Evolutionary conservation across 306 rosid species (phyloP), one percentile per base, ranked within the genome.

Genomic region (Casuarina cunninghamiana): DNA sequence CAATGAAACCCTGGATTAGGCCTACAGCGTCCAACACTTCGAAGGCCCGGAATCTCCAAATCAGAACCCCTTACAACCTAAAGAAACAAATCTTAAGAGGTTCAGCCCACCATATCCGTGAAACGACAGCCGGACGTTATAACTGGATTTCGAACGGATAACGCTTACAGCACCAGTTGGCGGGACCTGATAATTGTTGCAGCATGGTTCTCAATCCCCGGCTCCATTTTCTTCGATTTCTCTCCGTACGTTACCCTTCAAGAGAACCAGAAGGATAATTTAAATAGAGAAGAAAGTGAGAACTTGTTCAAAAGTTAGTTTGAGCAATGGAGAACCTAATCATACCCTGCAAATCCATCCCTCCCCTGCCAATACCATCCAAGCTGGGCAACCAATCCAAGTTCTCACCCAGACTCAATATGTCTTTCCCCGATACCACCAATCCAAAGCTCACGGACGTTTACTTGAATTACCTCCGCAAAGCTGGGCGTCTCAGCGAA

Each of bases 391-490:
- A 76, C 41, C 89, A 77, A 4, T 84, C 83, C 37, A 84, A 86
- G 51, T 86, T 76, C 77, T 82, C 78, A 51, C 72, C 80, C 77
- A 83, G 80, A 74, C 84, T 86, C 55, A 75, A 61, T 32, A 5
- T 83, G 75, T 76, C 89, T 53, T 66, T 85, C 70, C 37, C 84
- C 80, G 76, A 81, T 26, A 67, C 72, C 42, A 35, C 78, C 21
- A 51, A 41, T 61, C 72, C 84, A 21, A 84, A 80, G 74, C 35
- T 43, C 77, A 54, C 82, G 2, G 89, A 87, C 57, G 50, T 84
- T 82, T 87, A 77, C 10, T 86, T 94, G 88, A 79, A 81, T 78
- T 53, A 75, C 73, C 85, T 95, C 77, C 81, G 92, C 86, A 81
- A 66, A 58, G 83, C 79, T 73, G 91, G 97, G 38, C 84, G 79